phyloP scores from a whole-genome alignment of 768 basidiomycete genomes.

The Kwoniella dendrophila region DNA sequence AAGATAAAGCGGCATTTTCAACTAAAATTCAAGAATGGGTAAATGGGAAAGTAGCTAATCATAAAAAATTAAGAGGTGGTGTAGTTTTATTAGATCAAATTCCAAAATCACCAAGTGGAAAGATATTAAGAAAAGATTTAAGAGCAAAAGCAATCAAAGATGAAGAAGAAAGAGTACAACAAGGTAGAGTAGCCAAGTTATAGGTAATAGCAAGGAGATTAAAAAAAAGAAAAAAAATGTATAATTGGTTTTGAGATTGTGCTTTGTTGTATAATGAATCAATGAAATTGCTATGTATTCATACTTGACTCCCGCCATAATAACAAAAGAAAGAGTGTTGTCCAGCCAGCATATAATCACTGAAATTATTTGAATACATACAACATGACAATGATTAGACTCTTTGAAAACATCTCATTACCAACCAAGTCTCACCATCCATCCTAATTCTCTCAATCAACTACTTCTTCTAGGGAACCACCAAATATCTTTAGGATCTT shows the following conservation, averaged over 20 bases:
- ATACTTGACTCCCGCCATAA: too few species aligned
- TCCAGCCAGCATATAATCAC: too few species aligned
- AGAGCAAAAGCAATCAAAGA: constrained; percentile 70
- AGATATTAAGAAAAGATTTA: constrained; percentile 79
- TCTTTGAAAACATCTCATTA: too few species aligned
- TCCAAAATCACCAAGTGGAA: constrained; percentile 82
- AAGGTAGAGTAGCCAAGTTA: constrained; percentile 32
- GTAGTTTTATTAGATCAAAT: constrained; percentile 64
- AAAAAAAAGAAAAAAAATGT: background rate
- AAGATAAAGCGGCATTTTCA: constrained; percentile 60
- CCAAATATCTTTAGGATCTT: constrained; percentile 66
- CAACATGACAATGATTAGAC: too few species aligned
- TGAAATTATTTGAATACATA: too few species aligned
- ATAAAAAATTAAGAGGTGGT: constrained; percentile 79
- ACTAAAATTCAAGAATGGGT: constrained; percentile 69
- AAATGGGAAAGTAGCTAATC: constrained; percentile 64
- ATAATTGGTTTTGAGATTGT: background rate
- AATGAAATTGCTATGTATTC: too few species aligned
- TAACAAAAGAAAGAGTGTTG: too few species aligned
- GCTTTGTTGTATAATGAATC: background rate
- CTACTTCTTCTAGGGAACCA: constrained; percentile 59
- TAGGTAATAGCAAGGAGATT: background rate
- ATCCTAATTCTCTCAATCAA: constrained; percentile 2
- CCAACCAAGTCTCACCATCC: too few species aligned
- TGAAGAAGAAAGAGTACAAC: constrained; percentile 27